A percentile compares a stretch with the other conserved stretches of the same genome.
phyloP scores from a whole-genome alignment of 176 grass and related monocot species.

The Rhipidocladum racemiflorum region DNA sequence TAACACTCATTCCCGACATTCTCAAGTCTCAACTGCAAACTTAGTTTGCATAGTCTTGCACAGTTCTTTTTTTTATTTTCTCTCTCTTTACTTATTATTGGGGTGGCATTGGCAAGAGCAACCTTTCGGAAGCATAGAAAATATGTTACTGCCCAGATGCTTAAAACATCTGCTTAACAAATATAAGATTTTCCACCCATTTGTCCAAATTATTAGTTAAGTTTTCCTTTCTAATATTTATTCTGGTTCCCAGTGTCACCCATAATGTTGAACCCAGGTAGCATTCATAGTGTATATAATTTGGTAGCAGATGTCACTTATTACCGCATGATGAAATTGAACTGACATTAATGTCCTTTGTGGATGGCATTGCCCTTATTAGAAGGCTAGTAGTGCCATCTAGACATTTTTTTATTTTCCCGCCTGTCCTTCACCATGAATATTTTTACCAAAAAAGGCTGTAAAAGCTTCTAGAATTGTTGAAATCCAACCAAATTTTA shows the following conservation, averaged over 20 bases:
- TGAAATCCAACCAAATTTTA: background rate
- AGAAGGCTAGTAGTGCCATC: background rate
- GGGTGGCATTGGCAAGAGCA: background rate
- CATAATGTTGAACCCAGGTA: background rate
- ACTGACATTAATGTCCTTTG: background rate
- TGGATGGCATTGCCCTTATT: background rate
- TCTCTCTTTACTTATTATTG: background rate
- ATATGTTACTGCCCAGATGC: background rate
- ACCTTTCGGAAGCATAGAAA: background rate
- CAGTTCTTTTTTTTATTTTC: background rate
- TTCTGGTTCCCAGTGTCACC: background rate
- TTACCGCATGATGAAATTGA: background rate
- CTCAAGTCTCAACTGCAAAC: background rate
- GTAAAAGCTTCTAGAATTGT: background rate
- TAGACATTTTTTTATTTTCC: slow-evolving; percentile 3
- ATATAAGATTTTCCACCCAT: background rate
- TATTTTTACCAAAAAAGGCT: background rate
- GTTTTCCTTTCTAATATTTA: background rate
- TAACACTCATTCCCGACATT: background rate
- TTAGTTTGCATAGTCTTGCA: background rate
- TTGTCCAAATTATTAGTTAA: background rate
- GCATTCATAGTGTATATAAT: slow-evolving; percentile 8
- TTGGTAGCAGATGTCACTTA: background rate
- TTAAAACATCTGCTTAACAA: background rate
- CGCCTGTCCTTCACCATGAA: background rate